Evolutionary conservation across 345 rosid genomes (phyloP).

Genomic region (Reutealis trisperma): DNA sequence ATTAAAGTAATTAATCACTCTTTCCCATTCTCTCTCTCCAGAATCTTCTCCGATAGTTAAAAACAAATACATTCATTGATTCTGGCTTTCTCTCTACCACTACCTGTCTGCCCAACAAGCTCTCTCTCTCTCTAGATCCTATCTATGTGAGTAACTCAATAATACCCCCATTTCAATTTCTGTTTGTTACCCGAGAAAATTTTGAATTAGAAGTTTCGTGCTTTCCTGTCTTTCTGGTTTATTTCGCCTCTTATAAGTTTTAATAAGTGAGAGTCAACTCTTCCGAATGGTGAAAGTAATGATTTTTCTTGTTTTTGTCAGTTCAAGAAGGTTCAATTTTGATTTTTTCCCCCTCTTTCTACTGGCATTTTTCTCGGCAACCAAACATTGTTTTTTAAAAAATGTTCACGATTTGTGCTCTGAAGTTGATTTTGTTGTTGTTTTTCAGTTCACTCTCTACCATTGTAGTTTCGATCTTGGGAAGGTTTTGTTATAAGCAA

Average conservation of each 20-base stretch:
- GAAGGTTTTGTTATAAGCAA: neutral
- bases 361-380: neutral
- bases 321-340: neutral
- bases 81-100: neutral
- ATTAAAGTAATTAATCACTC: neutral
- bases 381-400: neutral
- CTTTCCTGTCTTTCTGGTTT: neutral
- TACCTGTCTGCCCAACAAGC: neutral
- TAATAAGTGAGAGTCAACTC: neutral
- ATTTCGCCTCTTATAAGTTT: neutral
- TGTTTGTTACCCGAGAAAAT: slow-evolving; percentile 10
- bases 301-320: neutral
- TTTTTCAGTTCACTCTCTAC: neutral
- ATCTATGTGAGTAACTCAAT: neutral
- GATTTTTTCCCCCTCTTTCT: neutral
- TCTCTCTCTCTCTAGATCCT: neutral
- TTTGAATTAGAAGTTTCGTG: neutral
- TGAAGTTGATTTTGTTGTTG: neutral
- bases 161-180: neutral
- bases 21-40: slow-evolving; percentile 2
- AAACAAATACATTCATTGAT: neutral
- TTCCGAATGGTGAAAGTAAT: neutral
- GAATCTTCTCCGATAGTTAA: slow-evolving; percentile 38
- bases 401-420: neutral
- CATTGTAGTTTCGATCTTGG: neutral